Evolutionary conservation across 805 yeast species (phyloP), one percentile per base, ranked within the genome.

Genomic region (Candida pseudoglaebosa): DNA sequence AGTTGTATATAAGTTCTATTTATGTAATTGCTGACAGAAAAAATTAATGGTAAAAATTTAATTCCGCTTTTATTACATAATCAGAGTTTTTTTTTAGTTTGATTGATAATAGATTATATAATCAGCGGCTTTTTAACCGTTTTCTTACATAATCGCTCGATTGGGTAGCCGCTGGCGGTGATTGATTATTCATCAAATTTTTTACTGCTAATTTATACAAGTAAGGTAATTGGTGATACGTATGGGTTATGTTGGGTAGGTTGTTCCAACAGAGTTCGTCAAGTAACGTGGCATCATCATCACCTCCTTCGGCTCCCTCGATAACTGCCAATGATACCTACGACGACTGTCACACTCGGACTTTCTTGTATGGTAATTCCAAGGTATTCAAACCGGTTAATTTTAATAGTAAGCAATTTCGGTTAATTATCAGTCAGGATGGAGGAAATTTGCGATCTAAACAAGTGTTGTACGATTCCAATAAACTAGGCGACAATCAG

Each of bases 341-440:
- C 37, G 77, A 72, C 16, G 77, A 73, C 50, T 53, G 67, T 20
- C 65, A 67, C 48, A 65, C 73, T 1, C 52, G 77, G 22, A 68
- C 69, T 26, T 65, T 70, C 28, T 55, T 73, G n/a, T 74, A 73
- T 45, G 78, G 77, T 2, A 56, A 59, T 32, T 43, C 53, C 26
- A 48, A 53, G 37, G 61, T 53, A 14, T 44, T 62, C 24, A 44
- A 47, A 38, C 61, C 64, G 1, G 51, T 32, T 39, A 54, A 51
- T 15, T 49, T 61, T 36, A 60, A 57, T 39, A 45, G 46, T 20
- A 57, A 58, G 40, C 48, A 47, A 9, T 73, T 71, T 48, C 53
- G 80, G 24, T 47, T 75, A 28, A 53, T 76, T 3, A 59, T 76
- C 22, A 57, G 75, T 5, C 80, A 76, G 49, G 81, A 76, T 47